Percentiles rank a stretch among this genome's conserved stretches.
phyloP scores from a whole-genome alignment of 805 yeast genomes.

The Sugiyamaella chiloensis region DNA sequence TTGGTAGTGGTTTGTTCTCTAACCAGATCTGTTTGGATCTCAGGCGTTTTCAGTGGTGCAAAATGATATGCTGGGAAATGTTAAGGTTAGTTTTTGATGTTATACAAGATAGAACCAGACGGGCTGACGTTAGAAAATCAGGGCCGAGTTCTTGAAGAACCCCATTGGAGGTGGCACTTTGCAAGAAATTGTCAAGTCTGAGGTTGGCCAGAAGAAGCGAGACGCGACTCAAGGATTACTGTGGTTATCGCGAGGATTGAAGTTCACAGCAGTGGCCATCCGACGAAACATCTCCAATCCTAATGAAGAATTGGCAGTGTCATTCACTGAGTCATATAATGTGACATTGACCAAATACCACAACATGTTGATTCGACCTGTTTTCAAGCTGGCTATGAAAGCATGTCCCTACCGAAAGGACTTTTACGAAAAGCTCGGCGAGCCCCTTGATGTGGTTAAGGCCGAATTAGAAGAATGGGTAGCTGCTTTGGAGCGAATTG shows the following conservation, averaged over 20 bases:
- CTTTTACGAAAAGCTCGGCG: conserved; percentile 80
- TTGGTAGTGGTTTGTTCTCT: conserved; percentile 14
- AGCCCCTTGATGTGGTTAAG: conserved; percentile 51
- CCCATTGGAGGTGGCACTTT: conserved; percentile 66
- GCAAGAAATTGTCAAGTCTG: conserved; percentile 73
- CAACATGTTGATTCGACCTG: conserved; percentile 75
- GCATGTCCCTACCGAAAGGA: conserved; percentile 90
- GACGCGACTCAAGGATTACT: conserved; percentile 87
- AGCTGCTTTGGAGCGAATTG: conserved; percentile 69
- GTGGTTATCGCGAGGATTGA: conserved; percentile 79
- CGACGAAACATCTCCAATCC: conserved; percentile 70
- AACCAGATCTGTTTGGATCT: conserved; percentile 66
- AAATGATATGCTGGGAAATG: conserved; percentile 84
- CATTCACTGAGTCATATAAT: conserved; percentile 81
- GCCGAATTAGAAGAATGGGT: conserved; percentile 72
- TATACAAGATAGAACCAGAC: neutral
- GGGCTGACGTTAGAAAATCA: conserved; percentile 47
- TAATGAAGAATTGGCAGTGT: conserved; percentile 59
- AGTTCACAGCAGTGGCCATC: conserved; percentile 88
- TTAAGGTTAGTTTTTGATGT: conserved; percentile 37
- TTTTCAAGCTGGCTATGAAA: conserved; percentile 90
- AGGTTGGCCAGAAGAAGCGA: conserved; percentile 61
- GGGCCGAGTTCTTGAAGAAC: conserved; percentile 59
- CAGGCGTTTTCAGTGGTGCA: conserved; percentile 83
- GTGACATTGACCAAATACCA: conserved; percentile 81